Base-by-base conservation (phyloP, 2,329 filamentous ascomycete genomes). In the Apiospora arundinis region DNA sequence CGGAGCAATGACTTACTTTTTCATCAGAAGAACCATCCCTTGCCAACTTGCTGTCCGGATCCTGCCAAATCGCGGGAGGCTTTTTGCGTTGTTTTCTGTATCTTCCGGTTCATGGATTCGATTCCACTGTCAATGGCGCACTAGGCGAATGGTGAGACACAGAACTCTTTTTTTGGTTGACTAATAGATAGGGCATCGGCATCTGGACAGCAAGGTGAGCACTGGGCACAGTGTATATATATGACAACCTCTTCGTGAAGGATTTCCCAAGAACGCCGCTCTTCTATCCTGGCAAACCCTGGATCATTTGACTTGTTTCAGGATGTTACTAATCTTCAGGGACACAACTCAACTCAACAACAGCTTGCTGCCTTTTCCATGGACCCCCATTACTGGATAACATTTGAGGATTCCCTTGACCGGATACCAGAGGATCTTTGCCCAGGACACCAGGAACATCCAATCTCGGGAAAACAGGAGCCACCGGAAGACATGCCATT, bases 191-290 rank as follows among this genome's bases (percentile, higher is more conserved):
- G 77, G 76, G 81, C 81, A 80, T 78, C 77, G 79, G 77, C 32
- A 79, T 83, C 84, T 80, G 84, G 86, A 85, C 85, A 87, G 85
- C 85, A 83, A 85, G 85, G 85, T 87, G 82, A 87, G 85, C 83
- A 77, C 78, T 80, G 80, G 77, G 78, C 73, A 79, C 81, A 83
- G 83, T 83, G 83, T 87, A 85, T 87, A 87, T 84, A 86, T 87
- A 85, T 82, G 80, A 82, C 82, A 84, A 82, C 77, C 78, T 80
- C 80, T 76, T 76, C 77, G 82, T 80, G 80, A 82, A 81, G 78
- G 83, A 83, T 76, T 76, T 75, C 73, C 74, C 67, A 74, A 78
- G 74, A 70, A 73, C 74, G 74, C 75, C 65, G 44, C 65, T 67
- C 42, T 44, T 67, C 65, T 67, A 63, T 67, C 40, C 65, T 67